These are phyloP conservation scores for Aspergillus persii DNA, from an alignment of 2,329 filamentous ascomycete species.

Conservation along the genomic window DNA sequence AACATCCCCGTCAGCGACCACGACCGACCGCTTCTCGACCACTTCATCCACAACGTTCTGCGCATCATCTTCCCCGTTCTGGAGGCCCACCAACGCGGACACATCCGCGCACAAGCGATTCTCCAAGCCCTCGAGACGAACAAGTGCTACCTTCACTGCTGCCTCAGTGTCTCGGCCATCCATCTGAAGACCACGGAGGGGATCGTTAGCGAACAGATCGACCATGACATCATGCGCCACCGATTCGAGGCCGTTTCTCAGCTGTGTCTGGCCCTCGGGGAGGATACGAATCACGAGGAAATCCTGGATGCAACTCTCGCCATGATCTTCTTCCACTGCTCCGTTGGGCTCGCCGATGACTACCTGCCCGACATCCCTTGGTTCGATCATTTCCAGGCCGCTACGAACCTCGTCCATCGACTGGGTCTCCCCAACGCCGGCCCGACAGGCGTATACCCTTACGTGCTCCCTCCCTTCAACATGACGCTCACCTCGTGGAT, in stretches of 20 bases:
- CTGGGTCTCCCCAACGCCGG: slow-evolving; percentile 73
- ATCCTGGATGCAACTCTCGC: slow-evolving; percentile 90
- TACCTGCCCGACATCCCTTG: slow-evolving; percentile 87
- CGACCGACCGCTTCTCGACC: slow-evolving; percentile 81
- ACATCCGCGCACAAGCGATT: slow-evolving; percentile 75
- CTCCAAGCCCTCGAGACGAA: slow-evolving; percentile 86
- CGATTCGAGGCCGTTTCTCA: slow-evolving; percentile 83
- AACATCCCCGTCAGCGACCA: slow-evolving; percentile 81
- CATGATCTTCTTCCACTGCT: slow-evolving; percentile 95
- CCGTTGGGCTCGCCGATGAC: slow-evolving; percentile 82
- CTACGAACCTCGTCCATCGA: slow-evolving; percentile 78
- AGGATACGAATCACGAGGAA: slow-evolving; percentile 78
- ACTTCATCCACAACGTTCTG: slow-evolving; percentile 85
- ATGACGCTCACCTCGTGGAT: slow-evolving; percentile 91
- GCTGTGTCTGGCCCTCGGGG: slow-evolving; percentile 76
- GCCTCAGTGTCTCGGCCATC: slow-evolving; percentile 86
- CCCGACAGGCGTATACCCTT: slow-evolving; percentile 58
- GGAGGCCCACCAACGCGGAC: slow-evolving; percentile 83
- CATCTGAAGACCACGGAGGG: slow-evolving; percentile 80
- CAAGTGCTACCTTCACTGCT: slow-evolving; percentile 92
- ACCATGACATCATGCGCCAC: slow-evolving; percentile 90
- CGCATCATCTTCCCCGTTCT: slow-evolving; percentile 89
- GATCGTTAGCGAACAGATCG: slow-evolving; percentile 68
- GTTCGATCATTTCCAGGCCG: slow-evolving; percentile 96
- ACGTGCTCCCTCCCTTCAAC: slow-evolving; percentile 76